Percentiles rank a stretch among this genome's conserved stretches.
Conservation (phyloP, 768 basidiomycete species). For the Lactarius sp. region DNA sequence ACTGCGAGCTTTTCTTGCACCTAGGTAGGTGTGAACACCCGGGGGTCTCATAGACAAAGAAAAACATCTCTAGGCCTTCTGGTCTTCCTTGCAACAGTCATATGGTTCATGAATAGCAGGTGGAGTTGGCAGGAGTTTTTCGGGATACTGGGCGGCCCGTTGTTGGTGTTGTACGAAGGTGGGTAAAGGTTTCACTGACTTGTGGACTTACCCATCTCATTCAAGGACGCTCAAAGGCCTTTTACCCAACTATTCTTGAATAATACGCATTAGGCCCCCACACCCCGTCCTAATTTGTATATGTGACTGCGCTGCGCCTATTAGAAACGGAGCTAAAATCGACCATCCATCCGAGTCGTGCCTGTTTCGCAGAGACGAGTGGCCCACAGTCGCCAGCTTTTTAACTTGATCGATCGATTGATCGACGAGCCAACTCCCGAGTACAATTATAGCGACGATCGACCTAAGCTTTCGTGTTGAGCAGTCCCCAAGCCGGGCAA, state of each 20-base stretch:
- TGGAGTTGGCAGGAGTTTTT: slow-evolving; percentile 14
- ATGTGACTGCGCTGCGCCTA: neutral
- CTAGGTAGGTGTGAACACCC: slow-evolving; percentile 7
- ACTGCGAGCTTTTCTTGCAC: slow-evolving; percentile 10
- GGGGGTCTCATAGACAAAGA: neutral
- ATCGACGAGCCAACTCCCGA: no score
- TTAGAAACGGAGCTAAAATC: neutral
- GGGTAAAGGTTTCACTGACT: neutral
- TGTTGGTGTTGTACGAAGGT: slow-evolving; percentile 14
- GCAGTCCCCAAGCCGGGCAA: no score
- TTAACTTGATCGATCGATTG: no score
- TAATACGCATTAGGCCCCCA: neutral
- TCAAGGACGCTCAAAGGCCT: slow-evolving; percentile 1
- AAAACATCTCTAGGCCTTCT: slow-evolving; percentile 7
- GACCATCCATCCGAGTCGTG: neutral
- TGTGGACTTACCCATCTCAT: neutral
- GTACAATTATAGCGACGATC: neutral
- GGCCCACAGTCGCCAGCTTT: no score
- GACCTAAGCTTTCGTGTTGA: neutral
- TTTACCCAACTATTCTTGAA: slow-evolving; percentile 18
- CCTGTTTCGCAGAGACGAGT: neutral
- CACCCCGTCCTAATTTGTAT: slow-evolving; percentile 1
- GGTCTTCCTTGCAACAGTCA: slow-evolving; percentile 13
- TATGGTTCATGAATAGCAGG: slow-evolving; percentile 22
- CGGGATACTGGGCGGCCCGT: neutral